Base-by-base conservation (phyloP, 352 stramenopile species). In the Phytophthora cactorum region DNA sequence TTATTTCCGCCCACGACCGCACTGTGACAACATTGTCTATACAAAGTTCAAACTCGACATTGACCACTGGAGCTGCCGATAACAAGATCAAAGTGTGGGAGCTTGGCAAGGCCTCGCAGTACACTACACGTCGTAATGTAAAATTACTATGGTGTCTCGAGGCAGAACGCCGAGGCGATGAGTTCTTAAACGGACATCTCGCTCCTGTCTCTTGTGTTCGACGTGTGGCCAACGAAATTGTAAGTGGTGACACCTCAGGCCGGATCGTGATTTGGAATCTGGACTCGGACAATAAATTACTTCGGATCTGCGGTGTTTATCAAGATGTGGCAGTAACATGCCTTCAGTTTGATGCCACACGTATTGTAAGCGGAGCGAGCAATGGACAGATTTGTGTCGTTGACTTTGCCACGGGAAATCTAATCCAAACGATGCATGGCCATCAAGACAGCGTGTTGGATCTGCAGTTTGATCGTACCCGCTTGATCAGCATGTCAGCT, bases 301-400 rank as follows among this genome's bases (percentile, higher is more conserved):
- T 92, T 52, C 71, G 84, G 8, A 80, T 89, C 3, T 91, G 86
- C 15, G 72, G 90, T 54, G 69, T 85, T 0, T 72, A 95, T 62
- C 59, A 52, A 59, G 72, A 78, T 50, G 72, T 70, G 12, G 57
- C 79, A 3, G 74, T 95, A 15, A 81, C 76, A 4, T 91, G 86
- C 39, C 65, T 95, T 46, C 80, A 92, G 56, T 92, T 93, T 59
- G 87, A 95, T 11, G 82, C 87, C 28, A 92, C 78, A 32, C 84
- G 85, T 2, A 85, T 95, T 50, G 78, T 94, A 32, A 92, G 81
- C 14, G 83, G 83, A 4, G 74, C 70, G 0, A 72, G 59, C 2
- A 78, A 75, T 27, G 84, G 84, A 2, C 70, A 74, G 0, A 87
- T 95, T 38, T 92, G 79, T 32, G 78, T 95, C 15, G 87, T 79